Evolutionary conservation across 176 grass and related monocot species (phyloP).

Genomic region (Avena eriantha): DNA sequence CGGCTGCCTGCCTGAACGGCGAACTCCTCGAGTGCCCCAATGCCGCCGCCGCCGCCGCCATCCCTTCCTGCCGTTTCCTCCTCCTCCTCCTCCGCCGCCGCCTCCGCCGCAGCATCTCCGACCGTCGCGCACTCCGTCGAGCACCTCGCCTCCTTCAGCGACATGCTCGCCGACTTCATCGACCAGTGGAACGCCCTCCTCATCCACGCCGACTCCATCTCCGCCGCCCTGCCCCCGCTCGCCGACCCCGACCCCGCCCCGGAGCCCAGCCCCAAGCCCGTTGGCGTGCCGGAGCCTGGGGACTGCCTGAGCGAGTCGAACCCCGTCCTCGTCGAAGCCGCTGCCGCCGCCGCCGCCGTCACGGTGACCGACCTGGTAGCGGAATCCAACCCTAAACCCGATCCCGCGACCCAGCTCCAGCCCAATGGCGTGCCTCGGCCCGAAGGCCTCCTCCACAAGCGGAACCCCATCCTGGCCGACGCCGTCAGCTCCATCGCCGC

Average conservation of each 20-base stretch:
- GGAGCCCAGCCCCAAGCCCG: neutral
- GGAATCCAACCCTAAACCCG: neutral
- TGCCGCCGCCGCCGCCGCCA: neutral
- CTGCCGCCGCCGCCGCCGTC: constrained; percentile 39
- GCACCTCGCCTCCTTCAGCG: constrained; percentile 39
- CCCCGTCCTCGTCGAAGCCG: neutral
- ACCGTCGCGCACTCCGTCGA: constrained; percentile 21
- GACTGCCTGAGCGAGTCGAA: constrained; percentile 45
- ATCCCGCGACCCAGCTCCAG: neutral
- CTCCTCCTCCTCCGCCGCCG: neutral
- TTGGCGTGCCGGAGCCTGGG: neutral
- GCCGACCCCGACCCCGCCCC: neutral
- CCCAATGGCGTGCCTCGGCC: neutral
- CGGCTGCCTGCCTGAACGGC: neutral
- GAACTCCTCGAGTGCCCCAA: neutral
- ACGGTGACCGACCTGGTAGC: neutral
- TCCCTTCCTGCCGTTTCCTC: neutral
- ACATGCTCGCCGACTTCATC: constrained; percentile 52
- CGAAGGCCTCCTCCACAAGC: constrained; percentile 43
- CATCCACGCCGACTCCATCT: constrained; percentile 47
- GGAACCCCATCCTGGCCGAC: constrained; percentile 41
- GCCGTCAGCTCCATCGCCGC: constrained; percentile 33
- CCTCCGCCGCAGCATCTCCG: neutral
- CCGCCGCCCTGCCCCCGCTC: constrained; percentile 41
- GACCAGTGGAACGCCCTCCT: constrained; percentile 53